These are phyloP conservation scores for Fusarium brevicatenulatum DNA, from an alignment of 2,329 filamentous ascomycete species.

Conservation along the genomic window DNA sequence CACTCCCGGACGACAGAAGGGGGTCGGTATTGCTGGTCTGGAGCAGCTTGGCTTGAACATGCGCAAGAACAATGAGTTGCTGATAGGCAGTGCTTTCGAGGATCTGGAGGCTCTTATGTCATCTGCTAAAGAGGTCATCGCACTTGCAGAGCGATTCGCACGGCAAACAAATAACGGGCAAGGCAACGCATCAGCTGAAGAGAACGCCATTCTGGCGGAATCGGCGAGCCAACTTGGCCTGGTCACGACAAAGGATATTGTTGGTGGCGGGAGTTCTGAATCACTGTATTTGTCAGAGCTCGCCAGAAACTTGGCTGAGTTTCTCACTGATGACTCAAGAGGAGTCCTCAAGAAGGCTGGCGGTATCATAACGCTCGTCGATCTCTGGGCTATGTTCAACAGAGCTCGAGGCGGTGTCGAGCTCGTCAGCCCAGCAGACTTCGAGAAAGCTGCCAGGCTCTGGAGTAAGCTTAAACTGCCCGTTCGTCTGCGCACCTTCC, in stretches of 20 bases:
- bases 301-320: slow-evolving; percentile 86
- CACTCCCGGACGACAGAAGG: slow-evolving; percentile 59
- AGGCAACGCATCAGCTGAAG: slow-evolving; percentile 72
- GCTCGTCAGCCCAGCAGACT: slow-evolving; percentile 89
- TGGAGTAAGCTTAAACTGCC: slow-evolving; percentile 92
- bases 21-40: slow-evolving; percentile 89
- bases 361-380: slow-evolving; percentile 88
- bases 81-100: slow-evolving; percentile 94
- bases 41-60: slow-evolving; percentile 86
- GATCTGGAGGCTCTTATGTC: slow-evolving; percentile 97
- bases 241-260: slow-evolving; percentile 94
- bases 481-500: slow-evolving; percentile 87
- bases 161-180: slow-evolving; percentile 70
- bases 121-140: slow-evolving; percentile 94
- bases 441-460: slow-evolving; percentile 86
- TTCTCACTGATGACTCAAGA: slow-evolving; percentile 84
- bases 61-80: slow-evolving; percentile 90
- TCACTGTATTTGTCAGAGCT: slow-evolving; percentile 90
- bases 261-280: slow-evolving; percentile 78
- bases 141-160: slow-evolving; percentile 88
- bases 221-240: slow-evolving; percentile 83
- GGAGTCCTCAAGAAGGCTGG: slow-evolving; percentile 82
- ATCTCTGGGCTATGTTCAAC: slow-evolving; percentile 96
- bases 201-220: slow-evolving; percentile 79
- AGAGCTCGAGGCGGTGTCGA: slow-evolving; percentile 92